Evolutionary conservation across 2,329 filamentous ascomycete species (phyloP), one percentile per base, ranked within the genome.

Genomic region (Botryotinia narcissicola): DNA sequence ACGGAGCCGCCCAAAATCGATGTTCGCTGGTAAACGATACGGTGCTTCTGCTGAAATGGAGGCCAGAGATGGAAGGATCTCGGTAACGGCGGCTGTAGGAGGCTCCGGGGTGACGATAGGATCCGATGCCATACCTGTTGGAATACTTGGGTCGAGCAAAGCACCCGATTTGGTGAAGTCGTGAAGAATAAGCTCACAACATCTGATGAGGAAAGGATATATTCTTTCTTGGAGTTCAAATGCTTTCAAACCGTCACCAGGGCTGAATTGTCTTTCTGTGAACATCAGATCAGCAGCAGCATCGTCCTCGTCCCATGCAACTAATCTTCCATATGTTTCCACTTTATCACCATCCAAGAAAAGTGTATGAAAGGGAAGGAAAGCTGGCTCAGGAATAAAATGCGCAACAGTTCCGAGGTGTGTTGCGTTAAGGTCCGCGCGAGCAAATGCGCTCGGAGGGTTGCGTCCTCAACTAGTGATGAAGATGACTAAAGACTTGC

Each of bases 371-470:
- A 25, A 25, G 14, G 16, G n/a, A 51, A 66, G 63, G 20, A 37
- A 25, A 25, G 44, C 63, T 29, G 29, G 29, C 44, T 66, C 44
- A 7, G 63, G 44, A 66, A 66, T 51, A 20, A 35, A 16, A 35
- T 66, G 20, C 44, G 3, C 22, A 8, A 25, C 6, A 25, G 29
- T 35, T 35, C 63, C 63, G 1, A 51, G 29, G 35, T 37, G 29
- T 35, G 29, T 18, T 9, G 63, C 42, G 48, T 48, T 9, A 25
- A 66, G 1, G 22, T 66, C 29, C 5, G 62, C 62, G 35, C 62
- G 62, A 66, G 44, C 63, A 12, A 66, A 51, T 51, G 63, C 44
- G 35, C 63, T 66, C 37, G 29, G 44, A 66, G 63, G 63, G 6
- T 48, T 25, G 10, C 8, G 22, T 35, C 44, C 63, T 25, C 44